Base-by-base conservation (phyloP, 2,329 filamentous ascomycete genomes). In the Ophiosphaerella korrae region DNA sequence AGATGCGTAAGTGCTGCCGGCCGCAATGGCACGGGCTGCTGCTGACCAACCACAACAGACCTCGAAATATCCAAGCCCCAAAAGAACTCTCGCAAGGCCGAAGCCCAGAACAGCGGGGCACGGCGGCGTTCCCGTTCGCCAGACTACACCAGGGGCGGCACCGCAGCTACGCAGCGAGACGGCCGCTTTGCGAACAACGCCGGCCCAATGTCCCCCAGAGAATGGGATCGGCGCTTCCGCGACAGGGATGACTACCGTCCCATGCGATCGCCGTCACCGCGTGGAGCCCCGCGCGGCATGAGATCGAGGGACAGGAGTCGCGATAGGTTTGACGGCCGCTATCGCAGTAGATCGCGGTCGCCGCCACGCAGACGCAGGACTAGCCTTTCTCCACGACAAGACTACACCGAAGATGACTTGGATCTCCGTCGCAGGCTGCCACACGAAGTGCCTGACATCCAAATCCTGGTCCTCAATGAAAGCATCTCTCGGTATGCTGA, bases 51-150 rank as follows among this genome's bases (percentile, higher is more conserved):
- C 14, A 36, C 37, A 13, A 4, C 55, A 94, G 91, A 96, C 70
- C 84, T 97, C 16, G 92, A 97, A 71, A 85, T 96, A 34, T 96
- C 92, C 5, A 93, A 93, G 53, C 85, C 88, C 3, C 92, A 96
- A 70, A 91, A 90, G 64, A 90, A 88, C 64, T 89, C 86, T 41
- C 84, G 86, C 45, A 87, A 87, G 42, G 79, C 78, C 21, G 68
- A 72, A 31, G 46, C 58, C 7, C 55, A 50, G 18, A 66, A 59
- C 71, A 57, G 74, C 39, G 64, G 73, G 35, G 70, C 77, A 42
- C 64, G 75, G 40, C 77, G 85, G 56, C 80, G 84, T 46, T 86
- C 84, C 26, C 79, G 84, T 58, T 87, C 88, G 39, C 81, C 90
- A 47, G 82, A 89, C 63, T 81, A 84, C 70, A 73, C 69, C 42